Percentiles rank a stretch among this genome's conserved stretches.
Conservation (phyloP, 2,329 filamentous ascomycete genomes). For the Aspergillus bombycis region DNA sequence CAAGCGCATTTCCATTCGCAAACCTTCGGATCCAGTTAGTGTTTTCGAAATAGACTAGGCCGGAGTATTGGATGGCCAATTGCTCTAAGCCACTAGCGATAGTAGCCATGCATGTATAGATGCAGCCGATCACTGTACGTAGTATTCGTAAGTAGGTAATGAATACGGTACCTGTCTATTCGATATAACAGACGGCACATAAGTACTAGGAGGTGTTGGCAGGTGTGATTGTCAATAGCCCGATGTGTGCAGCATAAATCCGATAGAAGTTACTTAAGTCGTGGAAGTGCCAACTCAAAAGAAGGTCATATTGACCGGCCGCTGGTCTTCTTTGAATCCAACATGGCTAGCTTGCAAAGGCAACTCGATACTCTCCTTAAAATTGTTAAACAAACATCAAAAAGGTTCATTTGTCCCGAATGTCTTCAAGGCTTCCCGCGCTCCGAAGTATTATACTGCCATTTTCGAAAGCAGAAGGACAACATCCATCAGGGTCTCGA, state of each 20-base stretch:
- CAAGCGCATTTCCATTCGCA: neutral
- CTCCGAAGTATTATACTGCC: no score
- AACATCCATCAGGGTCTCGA: no score
- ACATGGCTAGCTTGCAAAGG: neutral
- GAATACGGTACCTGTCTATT: neutral
- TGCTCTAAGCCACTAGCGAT: neutral
- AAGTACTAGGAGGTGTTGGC: neutral
- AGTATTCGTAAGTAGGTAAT: neutral
- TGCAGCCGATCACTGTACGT: neutral
- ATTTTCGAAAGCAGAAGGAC: no score
- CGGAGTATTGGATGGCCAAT: neutral
- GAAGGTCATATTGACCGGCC: neutral
- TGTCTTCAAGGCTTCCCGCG: no score
- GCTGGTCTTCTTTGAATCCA: neutral
- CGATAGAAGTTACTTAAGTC: neutral
- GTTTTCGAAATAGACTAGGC: neutral
- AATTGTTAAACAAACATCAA: no score
- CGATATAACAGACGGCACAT: neutral
- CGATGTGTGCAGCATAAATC: neutral
- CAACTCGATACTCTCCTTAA: no score
- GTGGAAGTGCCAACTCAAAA: neutral
- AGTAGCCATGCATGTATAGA: neutral
- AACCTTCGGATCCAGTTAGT: neutral
- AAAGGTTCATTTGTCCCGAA: no score
- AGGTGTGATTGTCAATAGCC: neutral